phyloP scores from a whole-genome alignment of 352 stramenopile species.

The Pythium scleroteichum region DNA sequence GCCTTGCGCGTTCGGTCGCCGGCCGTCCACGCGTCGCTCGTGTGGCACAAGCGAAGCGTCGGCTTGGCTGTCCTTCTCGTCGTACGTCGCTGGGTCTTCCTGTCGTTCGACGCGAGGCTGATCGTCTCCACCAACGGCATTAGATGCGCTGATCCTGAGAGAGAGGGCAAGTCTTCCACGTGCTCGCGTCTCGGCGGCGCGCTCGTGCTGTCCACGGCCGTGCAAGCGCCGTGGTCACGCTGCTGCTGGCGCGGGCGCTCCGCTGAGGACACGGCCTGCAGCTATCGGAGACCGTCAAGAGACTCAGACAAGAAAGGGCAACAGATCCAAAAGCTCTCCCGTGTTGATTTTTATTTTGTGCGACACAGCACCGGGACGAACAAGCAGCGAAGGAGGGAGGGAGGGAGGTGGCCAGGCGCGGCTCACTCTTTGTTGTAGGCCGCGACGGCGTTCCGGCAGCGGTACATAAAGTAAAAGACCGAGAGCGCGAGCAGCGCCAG shows the following conservation, averaged over 20 bases:
- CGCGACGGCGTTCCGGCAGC: slow-evolving; percentile 51
- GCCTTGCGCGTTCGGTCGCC: slow-evolving; percentile 4
- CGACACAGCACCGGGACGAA: no score
- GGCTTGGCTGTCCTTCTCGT: slow-evolving; percentile 2
- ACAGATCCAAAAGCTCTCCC: no score
- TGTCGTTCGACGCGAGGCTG: background rate
- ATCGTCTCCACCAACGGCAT: no score
- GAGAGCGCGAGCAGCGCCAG: slow-evolving; percentile 39
- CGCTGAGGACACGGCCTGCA: no score
- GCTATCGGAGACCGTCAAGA: background rate
- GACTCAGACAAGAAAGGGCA: no score
- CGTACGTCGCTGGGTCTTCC: background rate
- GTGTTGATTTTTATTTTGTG: no score
- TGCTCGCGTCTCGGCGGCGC: background rate
- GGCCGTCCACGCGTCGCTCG: slow-evolving; percentile 3
- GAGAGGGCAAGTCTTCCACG: background rate
- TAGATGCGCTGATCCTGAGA: slow-evolving; percentile 1
- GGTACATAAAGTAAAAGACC: slow-evolving; percentile 54
- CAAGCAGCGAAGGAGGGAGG: no score
- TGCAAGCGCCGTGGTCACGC: slow-evolving; percentile 3
- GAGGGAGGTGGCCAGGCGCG: no score
- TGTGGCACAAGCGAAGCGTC: background rate
- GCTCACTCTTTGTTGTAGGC: slow-evolving; percentile 14
- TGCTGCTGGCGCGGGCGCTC: no score
- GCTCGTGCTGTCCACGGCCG: background rate